These are phyloP conservation scores for Coniosporium apollinis DNA, from an alignment of 495 filamentous ascomycete species.

Conservation along the genomic window DNA sequence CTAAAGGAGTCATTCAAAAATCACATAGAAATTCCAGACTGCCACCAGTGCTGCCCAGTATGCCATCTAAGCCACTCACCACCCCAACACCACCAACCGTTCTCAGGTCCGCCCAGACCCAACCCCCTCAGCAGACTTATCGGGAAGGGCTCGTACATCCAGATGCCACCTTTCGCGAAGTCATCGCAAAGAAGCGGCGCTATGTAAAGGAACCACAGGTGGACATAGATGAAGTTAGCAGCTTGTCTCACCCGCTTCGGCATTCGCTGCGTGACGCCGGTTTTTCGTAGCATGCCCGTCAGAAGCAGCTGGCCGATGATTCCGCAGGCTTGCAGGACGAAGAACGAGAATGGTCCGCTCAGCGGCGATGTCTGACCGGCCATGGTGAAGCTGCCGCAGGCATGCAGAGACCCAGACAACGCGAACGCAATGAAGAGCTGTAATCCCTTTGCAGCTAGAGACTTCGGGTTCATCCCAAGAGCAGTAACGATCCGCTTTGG, in stretches of 20 bases:
- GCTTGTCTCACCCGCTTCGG: conserved; percentile 11
- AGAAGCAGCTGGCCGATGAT: conserved; percentile 14
- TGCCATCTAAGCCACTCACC: conserved; percentile 12
- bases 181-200: conserved; percentile 23
- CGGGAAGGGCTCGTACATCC: conserved; percentile 25
- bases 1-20: too few species aligned
- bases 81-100: conserved; percentile 21
- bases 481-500: conserved; percentile 30
- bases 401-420: conserved; percentile 23
- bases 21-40: too few species aligned
- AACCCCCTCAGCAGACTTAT: conserved; percentile 20
- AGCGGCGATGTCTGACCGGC: conserved; percentile 17
- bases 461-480: conserved; percentile 10
- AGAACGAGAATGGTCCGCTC: conserved; percentile 22
- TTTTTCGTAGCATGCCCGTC: conserved; percentile 2
- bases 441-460: conserved; percentile 9
- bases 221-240: conserved; percentile 19
- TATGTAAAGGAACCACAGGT: conserved; percentile 24
- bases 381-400: conserved; percentile 22
- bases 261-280: conserved; percentile 6
- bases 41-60: conserved; percentile 20
- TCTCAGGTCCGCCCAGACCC: conserved; percentile 21
- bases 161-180: conserved; percentile 24
- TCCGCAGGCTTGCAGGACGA: conserved; percentile 22
- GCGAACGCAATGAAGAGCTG: conserved; percentile 20